Evolutionary conservation across 495 filamentous ascomycete species (phyloP).

Genomic region (Tuber microsphaerosporum): DNA sequence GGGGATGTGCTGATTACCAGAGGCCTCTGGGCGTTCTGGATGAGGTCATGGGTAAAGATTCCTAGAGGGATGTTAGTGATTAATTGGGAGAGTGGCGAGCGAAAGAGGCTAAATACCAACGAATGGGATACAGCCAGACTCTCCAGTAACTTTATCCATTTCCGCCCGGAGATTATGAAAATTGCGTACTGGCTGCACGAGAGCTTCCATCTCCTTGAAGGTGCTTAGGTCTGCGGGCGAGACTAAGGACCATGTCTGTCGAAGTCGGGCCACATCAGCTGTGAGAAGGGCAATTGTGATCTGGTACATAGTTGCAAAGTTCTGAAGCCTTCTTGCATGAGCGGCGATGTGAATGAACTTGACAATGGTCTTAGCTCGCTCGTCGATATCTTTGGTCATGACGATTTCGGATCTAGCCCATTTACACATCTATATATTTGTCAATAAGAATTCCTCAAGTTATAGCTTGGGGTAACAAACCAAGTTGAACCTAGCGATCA

Average conservation of each 20-base stretch:
- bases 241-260: constrained; percentile 74
- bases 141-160: constrained; percentile 71
- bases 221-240: constrained; percentile 61
- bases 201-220: constrained; percentile 69
- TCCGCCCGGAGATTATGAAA: constrained; percentile 79
- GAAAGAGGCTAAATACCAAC: constrained; percentile 56
- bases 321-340: constrained; percentile 75
- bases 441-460: constrained; percentile 11
- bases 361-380: constrained; percentile 73
- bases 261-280: constrained; percentile 67
- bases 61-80: constrained; percentile 43
- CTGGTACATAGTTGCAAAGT: constrained; percentile 95
- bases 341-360: constrained; percentile 90
- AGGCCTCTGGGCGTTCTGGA: constrained; percentile 89
- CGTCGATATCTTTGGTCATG: constrained; percentile 71
- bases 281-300: constrained; percentile 84
- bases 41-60: constrained; percentile 91
- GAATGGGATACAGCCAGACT: constrained; percentile 91
- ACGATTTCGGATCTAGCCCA: constrained; percentile 92
- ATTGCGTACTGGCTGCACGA: constrained; percentile 83
- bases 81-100: not conserved
- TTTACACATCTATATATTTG: constrained; percentile 62
- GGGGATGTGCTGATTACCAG: constrained; percentile 57
- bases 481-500: constrained; percentile 91
- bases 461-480: constrained; percentile 15